Evolutionary conservation across 768 basidiomycete genomes (phyloP).

Genomic region (Guyanaporus albipodus): DNA sequence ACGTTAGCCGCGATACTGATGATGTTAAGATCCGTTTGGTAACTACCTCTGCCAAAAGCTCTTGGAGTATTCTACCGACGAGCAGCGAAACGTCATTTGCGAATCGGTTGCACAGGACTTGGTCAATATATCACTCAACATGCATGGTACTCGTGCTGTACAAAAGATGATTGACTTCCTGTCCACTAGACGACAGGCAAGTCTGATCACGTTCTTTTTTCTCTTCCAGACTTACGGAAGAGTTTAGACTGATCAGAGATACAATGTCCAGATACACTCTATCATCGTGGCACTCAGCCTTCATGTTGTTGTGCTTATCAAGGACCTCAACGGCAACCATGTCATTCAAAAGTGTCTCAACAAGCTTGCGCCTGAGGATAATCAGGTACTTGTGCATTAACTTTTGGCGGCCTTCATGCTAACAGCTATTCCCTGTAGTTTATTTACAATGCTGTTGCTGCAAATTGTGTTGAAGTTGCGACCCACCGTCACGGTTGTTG

Average conservation of each 20-base stretch:
- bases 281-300: constrained; percentile 96
- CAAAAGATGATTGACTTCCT: constrained; percentile 99
- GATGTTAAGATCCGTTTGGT: constrained; percentile 82
- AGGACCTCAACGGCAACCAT: constrained; percentile 95
- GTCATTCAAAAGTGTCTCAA: constrained; percentile 99
- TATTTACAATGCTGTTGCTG: constrained; percentile 98
- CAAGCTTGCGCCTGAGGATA: constrained; percentile 96
- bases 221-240: constrained; percentile 51
- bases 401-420: background rate
- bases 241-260: constrained; percentile 74
- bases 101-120: constrained; percentile 97
- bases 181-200: constrained; percentile 88
- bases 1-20: constrained; percentile 3
- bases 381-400: constrained; percentile 60
- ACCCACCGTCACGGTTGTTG: constrained; percentile 98
- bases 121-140: constrained; percentile 97
- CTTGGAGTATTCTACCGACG: constrained; percentile 94
- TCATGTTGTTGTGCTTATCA: constrained; percentile 98
- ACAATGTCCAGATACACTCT: constrained; percentile 89
- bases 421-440: constrained; percentile 49
- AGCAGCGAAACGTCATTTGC: constrained; percentile 94
- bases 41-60: constrained; percentile 99
- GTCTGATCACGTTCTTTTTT: constrained; percentile 36
- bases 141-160: constrained; percentile 99
- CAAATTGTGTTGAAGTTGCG: constrained; percentile 98